Evolutionary conservation across 345 rosid genomes (phyloP), one percentile per base, ranked within the genome.

Genomic region (Bruguiera parviflora): DNA sequence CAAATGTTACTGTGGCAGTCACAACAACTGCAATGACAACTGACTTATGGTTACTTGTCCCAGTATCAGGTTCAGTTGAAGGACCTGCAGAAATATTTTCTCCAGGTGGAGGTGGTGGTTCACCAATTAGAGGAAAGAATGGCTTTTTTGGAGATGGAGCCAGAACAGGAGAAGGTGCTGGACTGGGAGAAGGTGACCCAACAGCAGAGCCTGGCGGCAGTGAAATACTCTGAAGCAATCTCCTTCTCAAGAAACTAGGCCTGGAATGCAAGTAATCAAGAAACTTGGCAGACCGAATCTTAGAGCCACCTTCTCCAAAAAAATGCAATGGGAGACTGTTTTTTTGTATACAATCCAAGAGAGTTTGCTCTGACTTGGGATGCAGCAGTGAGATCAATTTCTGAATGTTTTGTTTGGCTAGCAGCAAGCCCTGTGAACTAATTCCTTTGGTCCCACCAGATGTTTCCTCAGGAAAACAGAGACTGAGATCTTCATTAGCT

Each of bases 1-100:
- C 43, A 69, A 86, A 85, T 32, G 99, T 90, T 57, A 82, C 88
- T 28, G 72, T 70, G 25, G 98, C 95, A 63, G 98, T 96, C 63
- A 78, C 82, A 69, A 77, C 89, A 39, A 87, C 91, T 49, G 97
- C 99, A 66, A 90, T 77, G 57, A 90, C 65, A 68, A 92, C 67
- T 69, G 84, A 52, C 59, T 69, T 73, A 63, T 62, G 70, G 67
- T 78, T 74, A 55, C 68, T 69, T 47, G 71, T 80, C 47, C 66
- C 77, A 55, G 28, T 78, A 58, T 70, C 69, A 25, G 73, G 46
- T 47, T 71, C 74, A 24, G 67, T 56, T 58, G 24, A 39, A 21
- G 87, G 39, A 58, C 55, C 77, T 56, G 35, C 59, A 32, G 85
- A 66, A 72, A 73, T 19, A 6, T 25, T 72, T 61, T 76, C 55